phyloP scores from a whole-genome alignment of 768 basidiomycete genomes.

The Hemileccinum rubropunctum region DNA sequence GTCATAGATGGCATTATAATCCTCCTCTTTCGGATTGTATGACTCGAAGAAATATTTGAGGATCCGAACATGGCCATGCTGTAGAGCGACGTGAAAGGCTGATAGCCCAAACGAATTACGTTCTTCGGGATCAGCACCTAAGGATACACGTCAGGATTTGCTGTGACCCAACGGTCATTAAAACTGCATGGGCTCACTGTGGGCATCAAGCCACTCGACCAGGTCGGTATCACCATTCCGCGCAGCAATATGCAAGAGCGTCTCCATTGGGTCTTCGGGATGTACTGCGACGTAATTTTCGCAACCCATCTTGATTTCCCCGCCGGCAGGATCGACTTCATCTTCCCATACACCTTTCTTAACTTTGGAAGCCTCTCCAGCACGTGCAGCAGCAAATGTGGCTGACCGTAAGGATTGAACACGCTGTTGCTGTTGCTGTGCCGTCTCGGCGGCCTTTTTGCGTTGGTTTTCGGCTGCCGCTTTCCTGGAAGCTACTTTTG shows the following conservation, averaged over 20 bases:
- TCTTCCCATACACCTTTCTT: slow-evolving; percentile 70
- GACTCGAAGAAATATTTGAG: slow-evolving; percentile 59
- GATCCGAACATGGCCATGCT: slow-evolving; percentile 49
- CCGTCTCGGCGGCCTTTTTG: slow-evolving; percentile 45
- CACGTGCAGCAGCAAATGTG: slow-evolving; percentile 64
- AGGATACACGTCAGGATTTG: slow-evolving; percentile 16
- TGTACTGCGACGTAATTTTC: slow-evolving; percentile 45
- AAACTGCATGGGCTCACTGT: slow-evolving; percentile 48
- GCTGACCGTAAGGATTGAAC: slow-evolving; percentile 57
- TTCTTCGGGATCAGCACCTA: slow-evolving; percentile 75
- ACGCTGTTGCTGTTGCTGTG: slow-evolving; percentile 44
- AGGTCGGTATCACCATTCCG: slow-evolving; percentile 53
- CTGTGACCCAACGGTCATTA: slow-evolving; percentile 23
- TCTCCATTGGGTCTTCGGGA: slow-evolving; percentile 60
- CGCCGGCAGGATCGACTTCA: slow-evolving; percentile 66
- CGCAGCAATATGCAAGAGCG: slow-evolving; percentile 67
- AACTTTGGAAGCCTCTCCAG: slow-evolving; percentile 49
- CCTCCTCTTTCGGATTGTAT: slow-evolving; percentile 54
- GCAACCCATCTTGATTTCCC: slow-evolving; percentile 59
- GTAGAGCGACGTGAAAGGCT: slow-evolving; percentile 64
- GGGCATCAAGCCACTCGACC: slow-evolving; percentile 67
- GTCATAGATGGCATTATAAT: slow-evolving; percentile 49
- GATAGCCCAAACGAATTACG: slow-evolving; percentile 56
- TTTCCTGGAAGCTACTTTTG: slow-evolving; percentile 54
- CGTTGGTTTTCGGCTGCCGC: slow-evolving; percentile 49